Base-by-base conservation (phyloP, 768 basidiomycete genomes). In the Lactifluus piperatus region DNA sequence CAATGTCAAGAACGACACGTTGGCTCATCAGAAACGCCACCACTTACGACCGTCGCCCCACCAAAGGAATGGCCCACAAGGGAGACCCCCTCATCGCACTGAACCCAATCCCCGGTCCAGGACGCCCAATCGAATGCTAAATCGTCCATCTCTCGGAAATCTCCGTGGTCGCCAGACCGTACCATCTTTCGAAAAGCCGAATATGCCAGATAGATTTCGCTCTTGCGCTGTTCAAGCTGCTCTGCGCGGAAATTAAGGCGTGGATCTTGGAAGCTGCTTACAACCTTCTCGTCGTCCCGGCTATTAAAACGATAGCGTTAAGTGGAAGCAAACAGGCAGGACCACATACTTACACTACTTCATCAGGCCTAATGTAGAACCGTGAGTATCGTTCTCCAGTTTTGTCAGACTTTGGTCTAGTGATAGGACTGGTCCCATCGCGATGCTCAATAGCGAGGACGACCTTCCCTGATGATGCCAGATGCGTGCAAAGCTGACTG, bases 381-480 rank as follows among this genome's bases (percentile, higher is more conserved):
- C 74, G 68, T 29, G 63, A 61, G 52, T 62, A 72, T 62, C 30
- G 69, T 67, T 64, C 62, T 67, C 63, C 73, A 71, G 62, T 67
- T 66, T 29, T 54, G 45, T 55, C 64, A 71, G 72, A 45, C 75
- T 71, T 46, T 77, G 70, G 60, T 75, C 77, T 4, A 73, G 66
- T 64, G n/a, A 65, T 77, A 0, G 83, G 82, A 3, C 80, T 84
- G 4, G 86, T 85, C 0, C 91, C 91, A 68, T 94, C 93, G 10
- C 85, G 79, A 68, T 94, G 92, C 67, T 94, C 89, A 24, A 94
- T 67, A 5, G 89, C 85, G 45, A 91, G 76, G 3, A 95, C 91
- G 5, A 94, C 82, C 60, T 80, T 84, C 2, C 93, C 93, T 37
- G 85, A 77, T 4, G 87, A 81, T 4, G 92, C 93, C 22, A 94